Evolutionary conservation across 1,284 basidiomycete genomes (phyloP).

Genomic region (Ustilago crameri): DNA sequence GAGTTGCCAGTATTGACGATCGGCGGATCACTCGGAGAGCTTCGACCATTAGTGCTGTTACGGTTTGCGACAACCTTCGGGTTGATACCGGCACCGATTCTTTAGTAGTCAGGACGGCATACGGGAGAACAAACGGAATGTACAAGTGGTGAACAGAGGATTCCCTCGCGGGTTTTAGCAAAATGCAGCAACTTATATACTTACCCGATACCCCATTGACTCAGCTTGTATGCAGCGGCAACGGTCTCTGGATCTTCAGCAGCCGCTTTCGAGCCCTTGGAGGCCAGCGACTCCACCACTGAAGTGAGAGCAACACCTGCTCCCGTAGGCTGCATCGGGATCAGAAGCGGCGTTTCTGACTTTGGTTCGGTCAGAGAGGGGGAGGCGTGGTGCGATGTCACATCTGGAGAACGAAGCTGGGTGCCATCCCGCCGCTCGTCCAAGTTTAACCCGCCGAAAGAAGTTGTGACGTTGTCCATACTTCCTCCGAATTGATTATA

Average conservation of each 20-base stretch:
- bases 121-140: background rate
- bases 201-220: constrained; percentile 47
- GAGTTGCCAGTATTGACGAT: constrained; percentile 86
- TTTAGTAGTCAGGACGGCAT: constrained; percentile 9
- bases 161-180: background rate
- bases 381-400: constrained; percentile 10
- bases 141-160: background rate
- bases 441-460: constrained; percentile 13
- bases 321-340: constrained; percentile 46
- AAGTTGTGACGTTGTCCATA: constrained; percentile 12
- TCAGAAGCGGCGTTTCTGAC: constrained; percentile 25
- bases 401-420: background rate
- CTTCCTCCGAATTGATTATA: constrained; percentile 1
- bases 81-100: constrained; percentile 58
- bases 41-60: constrained; percentile 12
- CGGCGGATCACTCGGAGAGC: constrained; percentile 44
- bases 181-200: background rate
- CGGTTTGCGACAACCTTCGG: constrained; percentile 36
- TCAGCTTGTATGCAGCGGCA: constrained; percentile 42
- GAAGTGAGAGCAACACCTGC: constrained; percentile 40
- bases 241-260: constrained; percentile 46
- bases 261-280: constrained; percentile 44
- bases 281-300: constrained; percentile 40
- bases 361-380: constrained; percentile 11
- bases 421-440: background rate